phyloP scores from a whole-genome alignment of 1,139 yeast species.

The Geotrichum cucujoidarum region DNA sequence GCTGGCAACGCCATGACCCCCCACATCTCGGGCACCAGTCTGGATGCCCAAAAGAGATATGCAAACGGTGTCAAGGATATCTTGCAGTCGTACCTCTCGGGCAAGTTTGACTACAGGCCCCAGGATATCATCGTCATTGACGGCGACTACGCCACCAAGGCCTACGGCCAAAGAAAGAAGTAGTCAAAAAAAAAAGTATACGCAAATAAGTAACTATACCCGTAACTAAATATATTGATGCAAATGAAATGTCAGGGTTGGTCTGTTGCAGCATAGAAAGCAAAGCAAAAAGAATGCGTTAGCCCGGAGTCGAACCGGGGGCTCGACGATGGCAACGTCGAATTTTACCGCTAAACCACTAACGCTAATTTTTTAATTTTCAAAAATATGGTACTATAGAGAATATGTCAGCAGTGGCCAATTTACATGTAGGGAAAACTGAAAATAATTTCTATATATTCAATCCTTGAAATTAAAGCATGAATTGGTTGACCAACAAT shows the following conservation, averaged over 20 bases:
- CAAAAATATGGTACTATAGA: background rate
- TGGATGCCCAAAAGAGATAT: slow-evolving; percentile 75
- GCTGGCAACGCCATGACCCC: slow-evolving; percentile 86
- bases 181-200: background rate
- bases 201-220: background rate
- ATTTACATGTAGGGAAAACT: too few species aligned
- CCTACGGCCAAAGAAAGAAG: slow-evolving; percentile 55
- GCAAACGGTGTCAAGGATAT: slow-evolving; percentile 64
- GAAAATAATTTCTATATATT: too few species aligned
- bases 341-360: slow-evolving; percentile 51
- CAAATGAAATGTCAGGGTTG: too few species aligned
- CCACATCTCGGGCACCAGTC: slow-evolving; percentile 72
- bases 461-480: too few species aligned
- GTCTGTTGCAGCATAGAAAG: background rate
- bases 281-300: slow-evolving; percentile 35
- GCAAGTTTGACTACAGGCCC: slow-evolving; percentile 62
- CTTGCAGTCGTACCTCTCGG: slow-evolving; percentile 57
- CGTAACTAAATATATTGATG: too few species aligned
- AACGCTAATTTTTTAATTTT: slow-evolving; percentile 30
- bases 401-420: too few species aligned
- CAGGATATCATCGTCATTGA: slow-evolving; percentile 67
- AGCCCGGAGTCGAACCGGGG: slow-evolving; percentile 58
- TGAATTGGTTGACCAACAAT: too few species aligned
- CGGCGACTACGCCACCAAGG: slow-evolving; percentile 69
- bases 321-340: slow-evolving; percentile 53